Percentiles rank a stretch among this genome's conserved stretches.
Conservation (phyloP, 805 yeast genomes). For the Brettanomyces naardenensis region DNA sequence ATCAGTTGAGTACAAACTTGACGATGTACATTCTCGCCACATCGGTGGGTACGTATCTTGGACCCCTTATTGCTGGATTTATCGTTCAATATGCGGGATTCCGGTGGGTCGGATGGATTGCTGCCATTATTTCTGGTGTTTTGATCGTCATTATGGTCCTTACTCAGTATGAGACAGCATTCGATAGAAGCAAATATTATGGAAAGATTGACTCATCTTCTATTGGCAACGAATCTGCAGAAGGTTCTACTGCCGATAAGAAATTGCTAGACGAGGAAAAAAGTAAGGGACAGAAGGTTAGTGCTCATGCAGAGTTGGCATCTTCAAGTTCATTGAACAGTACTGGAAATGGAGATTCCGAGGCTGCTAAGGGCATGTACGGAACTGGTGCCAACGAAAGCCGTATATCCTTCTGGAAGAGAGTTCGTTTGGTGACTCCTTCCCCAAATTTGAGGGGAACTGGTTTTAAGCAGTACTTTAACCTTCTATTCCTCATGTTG, state of each 20-base stretch:
- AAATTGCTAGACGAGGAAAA: neutral
- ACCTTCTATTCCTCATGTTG: slow-evolving; percentile 40
- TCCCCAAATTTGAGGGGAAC: slow-evolving; percentile 53
- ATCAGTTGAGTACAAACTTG: slow-evolving; percentile 65
- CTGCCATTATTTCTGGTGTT: slow-evolving; percentile 56
- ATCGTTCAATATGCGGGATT: slow-evolving; percentile 54
- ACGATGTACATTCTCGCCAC: slow-evolving; percentile 70
- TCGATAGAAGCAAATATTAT: slow-evolving; percentile 43
- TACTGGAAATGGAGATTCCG: neutral
- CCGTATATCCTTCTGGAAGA: slow-evolving; percentile 35
- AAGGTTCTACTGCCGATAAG: neutral
- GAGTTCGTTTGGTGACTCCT: slow-evolving; percentile 42
- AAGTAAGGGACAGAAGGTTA: neutral
- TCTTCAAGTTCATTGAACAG: neutral
- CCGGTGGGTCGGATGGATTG: slow-evolving; percentile 72
- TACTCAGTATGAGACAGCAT: slow-evolving; percentile 64
- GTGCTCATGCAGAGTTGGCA: neutral
- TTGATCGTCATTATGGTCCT: slow-evolving; percentile 46
- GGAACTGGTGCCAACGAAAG: slow-evolving; percentile 34
- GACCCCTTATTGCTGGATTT: slow-evolving; percentile 75
- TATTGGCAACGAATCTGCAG: slow-evolving; percentile 2
- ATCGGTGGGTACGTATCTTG: slow-evolving; percentile 69
- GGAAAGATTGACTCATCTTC: slow-evolving; percentile 26
- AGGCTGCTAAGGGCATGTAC: slow-evolving; percentile 7
- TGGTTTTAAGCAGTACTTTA: slow-evolving; percentile 59